A percentile compares a stretch with the other conserved stretches of the same genome.
phyloP scores from a whole-genome alignment of 2,329 filamentous ascomycete genomes.

The Sclerotinia borealis region DNA sequence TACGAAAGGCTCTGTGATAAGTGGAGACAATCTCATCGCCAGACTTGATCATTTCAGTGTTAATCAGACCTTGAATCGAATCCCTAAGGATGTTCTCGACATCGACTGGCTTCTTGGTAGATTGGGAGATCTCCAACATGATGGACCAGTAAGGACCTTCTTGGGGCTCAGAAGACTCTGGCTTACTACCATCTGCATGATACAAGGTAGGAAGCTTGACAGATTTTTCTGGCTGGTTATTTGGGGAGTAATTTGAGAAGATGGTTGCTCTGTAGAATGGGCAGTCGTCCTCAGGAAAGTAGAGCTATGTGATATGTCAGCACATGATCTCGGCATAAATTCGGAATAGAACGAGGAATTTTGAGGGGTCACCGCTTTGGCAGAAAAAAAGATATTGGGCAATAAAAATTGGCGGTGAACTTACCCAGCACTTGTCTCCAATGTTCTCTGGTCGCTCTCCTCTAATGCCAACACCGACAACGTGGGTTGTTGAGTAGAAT shows the following conservation, averaged over 20 bases:
- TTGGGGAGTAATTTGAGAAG: conserved; percentile 99
- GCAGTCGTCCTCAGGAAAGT: conserved; percentile 98
- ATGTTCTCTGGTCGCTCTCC: conserved; percentile 90
- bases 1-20: conserved; percentile 83
- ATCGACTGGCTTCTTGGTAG: conserved; percentile 89
- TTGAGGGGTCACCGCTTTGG: conserved; percentile 1
- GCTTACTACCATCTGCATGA: conserved; percentile 78
- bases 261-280: conserved; percentile 99
- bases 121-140: conserved; percentile 98
- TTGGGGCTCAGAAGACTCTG: conserved; percentile 64
- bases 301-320: conserved; percentile 53
- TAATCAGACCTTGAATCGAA: conserved; percentile 92
- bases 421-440: conserved; percentile 97
- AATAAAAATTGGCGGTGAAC: conserved; percentile 25
- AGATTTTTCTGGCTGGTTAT: conserved; percentile 85
- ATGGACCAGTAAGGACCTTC: conserved; percentile 98
- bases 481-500: conserved; percentile 95
- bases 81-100: conserved; percentile 78
- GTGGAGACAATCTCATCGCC: conserved; percentile 94
- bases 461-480: conserved; percentile 92
- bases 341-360: background rate
- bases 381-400: background rate
- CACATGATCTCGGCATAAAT: background rate
- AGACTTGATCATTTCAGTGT: conserved; percentile 92
- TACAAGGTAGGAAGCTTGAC: conserved; percentile 83